Evolutionary conservation across 1,139 yeast species (phyloP), one percentile per base, ranked within the genome.

Genomic region (Saccharomyces hybrid): DNA sequence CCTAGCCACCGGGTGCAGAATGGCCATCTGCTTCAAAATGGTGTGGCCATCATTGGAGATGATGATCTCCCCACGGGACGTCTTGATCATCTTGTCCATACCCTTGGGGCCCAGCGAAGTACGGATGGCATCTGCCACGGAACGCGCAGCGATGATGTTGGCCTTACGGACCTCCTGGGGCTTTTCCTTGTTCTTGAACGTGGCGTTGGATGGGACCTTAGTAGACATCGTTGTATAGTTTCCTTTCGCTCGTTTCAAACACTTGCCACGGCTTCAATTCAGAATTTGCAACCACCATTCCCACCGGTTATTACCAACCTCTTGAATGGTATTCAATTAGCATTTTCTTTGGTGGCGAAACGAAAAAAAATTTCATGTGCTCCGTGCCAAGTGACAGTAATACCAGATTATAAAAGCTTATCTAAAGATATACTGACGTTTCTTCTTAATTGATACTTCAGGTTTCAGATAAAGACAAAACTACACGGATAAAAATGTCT

Each of bases 21-120:
- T 96, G 8, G 97, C 98, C 95, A 95, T 93, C 69, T 95, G 98
- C 68, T 89, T 86, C 64, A 95, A 77, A 65, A 95, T 95, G 16
- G 98, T 90, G 70, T 95, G 98, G 46, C 99, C 99, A 73, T 93
- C 99, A 71, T 93, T 95, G 59, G 98, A 90, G 62, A 95, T 91
- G 67, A 93, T 87, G 63, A 93, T 88, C 67, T 93, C 93, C 44
- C 98, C 98, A 52, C 81, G 81, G 54, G 91, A 86, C 32, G 98
- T 91, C 73, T 88, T 90, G 75, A 88, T 88, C 99, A 93, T 93
- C 77, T 95, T 95, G 72, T 93, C 99, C 99, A 93, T 93, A 58
- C 99, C 99, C 72, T 90, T 91, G 52, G 99, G 99, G 38, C 99
- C 99, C 57, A 93, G 76, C 9, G 98, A 90, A 3, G 99, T 93